phyloP scores from a whole-genome alignment of 345 rosid genomes.

The Cardamine resedifolia region DNA sequence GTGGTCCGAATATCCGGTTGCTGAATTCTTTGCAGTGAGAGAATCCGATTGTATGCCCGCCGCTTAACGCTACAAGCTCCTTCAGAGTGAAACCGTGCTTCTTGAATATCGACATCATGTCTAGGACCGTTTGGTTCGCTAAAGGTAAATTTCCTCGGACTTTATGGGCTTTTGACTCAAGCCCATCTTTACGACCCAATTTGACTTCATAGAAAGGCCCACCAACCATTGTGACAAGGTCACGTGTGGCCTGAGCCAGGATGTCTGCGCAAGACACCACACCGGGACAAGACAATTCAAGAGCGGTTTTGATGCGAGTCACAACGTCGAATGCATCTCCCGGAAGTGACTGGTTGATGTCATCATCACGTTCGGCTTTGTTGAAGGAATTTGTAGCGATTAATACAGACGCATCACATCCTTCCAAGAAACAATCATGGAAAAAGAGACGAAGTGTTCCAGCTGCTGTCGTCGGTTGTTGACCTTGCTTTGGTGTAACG shows the following conservation, averaged over 20 bases:
- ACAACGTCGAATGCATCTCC: slow-evolving; percentile 56
- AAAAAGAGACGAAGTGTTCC: slow-evolving; percentile 54
- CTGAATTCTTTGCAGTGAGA: slow-evolving; percentile 52
- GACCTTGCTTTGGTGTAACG: slow-evolving; percentile 37
- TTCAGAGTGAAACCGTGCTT: slow-evolving; percentile 39
- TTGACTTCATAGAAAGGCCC: slow-evolving; percentile 51
- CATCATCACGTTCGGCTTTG: slow-evolving; percentile 52
- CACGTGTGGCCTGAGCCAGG: slow-evolving; percentile 52
- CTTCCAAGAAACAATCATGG: slow-evolving; percentile 62
- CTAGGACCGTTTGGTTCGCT: slow-evolving; percentile 38
- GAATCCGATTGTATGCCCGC: slow-evolving; percentile 60
- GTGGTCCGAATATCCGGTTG: slow-evolving; percentile 29
- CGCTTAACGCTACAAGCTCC: slow-evolving; percentile 55
- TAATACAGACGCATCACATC: slow-evolving; percentile 61
- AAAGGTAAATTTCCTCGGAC: slow-evolving; percentile 42
- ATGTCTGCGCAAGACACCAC: slow-evolving; percentile 64
- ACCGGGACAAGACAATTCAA: slow-evolving; percentile 56
- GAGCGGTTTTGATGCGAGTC: slow-evolving; percentile 44
- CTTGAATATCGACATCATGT: slow-evolving; percentile 36
- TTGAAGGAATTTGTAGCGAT: slow-evolving; percentile 48
- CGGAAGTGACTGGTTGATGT: slow-evolving; percentile 45
- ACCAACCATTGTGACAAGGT: slow-evolving; percentile 56
- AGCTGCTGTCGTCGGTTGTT: slow-evolving; percentile 49
- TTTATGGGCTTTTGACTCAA: slow-evolving; percentile 39
- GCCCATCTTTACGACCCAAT: slow-evolving; percentile 57